Evolutionary conservation across 2,329 filamentous ascomycete genomes (phyloP).

Genomic region (Fusarium sublunatum): DNA sequence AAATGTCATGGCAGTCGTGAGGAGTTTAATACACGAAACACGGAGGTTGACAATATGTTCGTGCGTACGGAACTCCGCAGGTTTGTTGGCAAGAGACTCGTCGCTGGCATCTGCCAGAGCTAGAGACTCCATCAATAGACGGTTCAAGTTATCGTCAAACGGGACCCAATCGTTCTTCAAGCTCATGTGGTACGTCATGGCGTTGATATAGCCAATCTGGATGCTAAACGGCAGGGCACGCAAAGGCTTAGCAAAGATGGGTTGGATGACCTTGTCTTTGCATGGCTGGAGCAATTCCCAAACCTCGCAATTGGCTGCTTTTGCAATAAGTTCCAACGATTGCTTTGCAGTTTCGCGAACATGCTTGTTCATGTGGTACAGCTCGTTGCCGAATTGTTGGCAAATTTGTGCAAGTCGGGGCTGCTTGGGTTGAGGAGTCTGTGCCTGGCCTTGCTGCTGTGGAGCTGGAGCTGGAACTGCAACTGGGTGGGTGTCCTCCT

Average conservation of each 20-base stretch:
- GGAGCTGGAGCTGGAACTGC: conserved; percentile 34
- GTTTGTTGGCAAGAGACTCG: conserved; percentile 91
- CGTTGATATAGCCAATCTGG: conserved; percentile 98
- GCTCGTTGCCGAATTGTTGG: conserved; percentile 84
- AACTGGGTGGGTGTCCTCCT: conserved; percentile 71
- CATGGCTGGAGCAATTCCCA: conserved; percentile 91
- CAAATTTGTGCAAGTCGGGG: conserved; percentile 80
- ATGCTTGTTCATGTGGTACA: conserved; percentile 95
- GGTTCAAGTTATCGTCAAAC: conserved; percentile 91
- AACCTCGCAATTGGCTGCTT: conserved; percentile 80
- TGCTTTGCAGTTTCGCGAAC: conserved; percentile 88
- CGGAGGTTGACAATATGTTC: conserved; percentile 91
- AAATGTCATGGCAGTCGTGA: conserved; percentile 93
- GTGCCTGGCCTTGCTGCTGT: conserved; percentile 55
- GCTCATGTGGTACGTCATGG: conserved; percentile 93
- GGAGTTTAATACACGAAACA: conserved; percentile 90
- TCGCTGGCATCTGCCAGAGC: conserved; percentile 95
- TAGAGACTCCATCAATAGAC: conserved; percentile 91
- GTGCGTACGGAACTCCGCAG: conserved; percentile 92
- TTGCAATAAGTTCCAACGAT: conserved; percentile 83
- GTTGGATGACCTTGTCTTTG: conserved; percentile 87
- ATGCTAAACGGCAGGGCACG: conserved; percentile 92
- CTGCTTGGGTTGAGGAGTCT: conserved; percentile 56
- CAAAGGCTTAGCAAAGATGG: conserved; percentile 95
- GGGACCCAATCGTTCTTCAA: conserved; percentile 89